A percentile compares a stretch with the other conserved stretches of the same genome.
These are phyloP conservation scores for Chrysanthemum seticuspe DNA, from an alignment of 129 eudicot genomes.

Conservation along the genomic window DNA sequence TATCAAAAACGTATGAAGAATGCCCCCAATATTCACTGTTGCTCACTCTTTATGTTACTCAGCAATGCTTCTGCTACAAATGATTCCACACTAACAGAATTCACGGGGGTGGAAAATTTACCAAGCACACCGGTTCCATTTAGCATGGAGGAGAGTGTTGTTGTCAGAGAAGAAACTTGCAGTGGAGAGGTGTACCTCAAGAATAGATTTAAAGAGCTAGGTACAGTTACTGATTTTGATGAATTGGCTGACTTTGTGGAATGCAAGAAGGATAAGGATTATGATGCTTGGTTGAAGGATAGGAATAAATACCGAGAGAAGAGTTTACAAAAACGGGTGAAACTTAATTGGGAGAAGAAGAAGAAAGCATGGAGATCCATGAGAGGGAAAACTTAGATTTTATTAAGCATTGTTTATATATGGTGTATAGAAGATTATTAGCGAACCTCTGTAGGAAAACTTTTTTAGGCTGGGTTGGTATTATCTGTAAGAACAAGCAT, in stretches of 20 bases:
- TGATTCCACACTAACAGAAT: conserved; percentile 11
- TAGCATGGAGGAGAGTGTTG: conserved; percentile 12
- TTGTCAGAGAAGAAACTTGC: conserved; percentile 34
- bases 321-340: conserved; percentile 41
- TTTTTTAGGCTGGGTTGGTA: neutral
- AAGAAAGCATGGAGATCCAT: conserved; percentile 47
- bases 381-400: conserved; percentile 16
- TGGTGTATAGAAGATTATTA: neutral
- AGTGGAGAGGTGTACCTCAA: conserved; percentile 57
- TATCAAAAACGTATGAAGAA: no score
- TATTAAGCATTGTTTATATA: neutral
- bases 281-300: conserved; percentile 51
- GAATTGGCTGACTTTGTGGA: conserved; percentile 72
- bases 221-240: conserved; percentile 32
- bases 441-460: neutral
- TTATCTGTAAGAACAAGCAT: no score
- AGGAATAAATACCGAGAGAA: conserved; percentile 41
- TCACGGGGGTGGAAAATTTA: conserved; percentile 19
- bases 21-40: neutral
- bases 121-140: conserved; percentile 8
- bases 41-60: conserved; percentile 16
- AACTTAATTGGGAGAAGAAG: conserved; percentile 45
- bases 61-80: conserved; percentile 36
- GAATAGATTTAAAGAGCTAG: conserved; percentile 23
- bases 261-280: conserved; percentile 74